phyloP scores from a whole-genome alignment of 2,329 filamentous ascomycete species.

The Venturia pyrina region DNA sequence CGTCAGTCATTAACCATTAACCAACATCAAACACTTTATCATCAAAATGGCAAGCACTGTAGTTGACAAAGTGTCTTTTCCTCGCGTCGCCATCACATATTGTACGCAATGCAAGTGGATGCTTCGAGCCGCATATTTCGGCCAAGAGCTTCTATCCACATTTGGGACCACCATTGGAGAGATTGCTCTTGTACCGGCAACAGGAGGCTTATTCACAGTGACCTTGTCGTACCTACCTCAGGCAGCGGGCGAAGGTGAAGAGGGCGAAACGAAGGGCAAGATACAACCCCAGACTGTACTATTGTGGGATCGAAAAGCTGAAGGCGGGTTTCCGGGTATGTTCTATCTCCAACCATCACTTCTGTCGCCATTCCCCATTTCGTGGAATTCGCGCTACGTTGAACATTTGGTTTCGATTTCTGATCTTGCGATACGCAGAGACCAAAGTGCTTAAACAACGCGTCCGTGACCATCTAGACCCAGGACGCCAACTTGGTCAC shows the following conservation, averaged over 20 bases:
- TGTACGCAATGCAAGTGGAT: conserved; percentile 90
- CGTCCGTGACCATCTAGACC: conserved; percentile 74
- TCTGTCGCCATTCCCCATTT: background rate
- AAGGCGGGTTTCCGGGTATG: conserved; percentile 76
- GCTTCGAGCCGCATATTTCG: conserved; percentile 76
- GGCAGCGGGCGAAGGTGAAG: background rate
- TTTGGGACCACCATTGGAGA: conserved; percentile 79
- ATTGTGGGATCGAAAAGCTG: conserved; percentile 79
- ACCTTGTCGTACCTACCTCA: conserved; percentile 40
- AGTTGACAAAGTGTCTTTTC: conserved; percentile 31
- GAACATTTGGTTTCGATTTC: background rate
- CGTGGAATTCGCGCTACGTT: background rate
- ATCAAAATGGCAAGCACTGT: conserved; percentile 1
- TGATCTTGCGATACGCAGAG: conserved; percentile 38
- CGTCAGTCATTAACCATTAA: background rate
- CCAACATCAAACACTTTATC: background rate
- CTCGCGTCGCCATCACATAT: conserved; percentile 69
- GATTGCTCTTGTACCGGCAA: conserved; percentile 74
- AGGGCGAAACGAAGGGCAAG: background rate
- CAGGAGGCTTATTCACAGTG: conserved; percentile 75
- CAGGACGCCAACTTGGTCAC: conserved; percentile 68
- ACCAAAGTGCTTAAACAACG: conserved; percentile 83
- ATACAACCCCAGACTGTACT: conserved; percentile 35
- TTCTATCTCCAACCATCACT: conserved; percentile 10
- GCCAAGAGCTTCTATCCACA: conserved; percentile 89